phyloP scores from a whole-genome alignment of 371 early-diverging fungal genomes.

The Haplosporangium sp. region DNA sequence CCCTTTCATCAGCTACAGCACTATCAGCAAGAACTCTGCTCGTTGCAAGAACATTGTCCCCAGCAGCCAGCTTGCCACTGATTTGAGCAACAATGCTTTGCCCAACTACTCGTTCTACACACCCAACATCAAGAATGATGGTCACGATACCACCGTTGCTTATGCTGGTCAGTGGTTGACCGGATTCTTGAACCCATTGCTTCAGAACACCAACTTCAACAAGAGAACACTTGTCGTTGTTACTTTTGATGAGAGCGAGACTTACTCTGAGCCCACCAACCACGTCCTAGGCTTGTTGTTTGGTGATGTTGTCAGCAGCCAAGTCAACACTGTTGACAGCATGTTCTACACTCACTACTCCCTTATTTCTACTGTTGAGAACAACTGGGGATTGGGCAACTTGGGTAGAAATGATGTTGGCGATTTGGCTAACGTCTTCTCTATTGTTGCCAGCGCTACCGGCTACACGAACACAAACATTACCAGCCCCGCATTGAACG shows the following conservation, averaged over 20 bases:
- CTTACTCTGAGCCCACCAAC: conserved; percentile 49
- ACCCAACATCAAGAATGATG: conserved; percentile 66
- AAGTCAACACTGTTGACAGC: conserved; percentile 60
- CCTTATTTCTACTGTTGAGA: conserved; percentile 67
- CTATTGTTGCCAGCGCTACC: conserved; percentile 40
- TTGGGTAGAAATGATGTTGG: conserved; percentile 63
- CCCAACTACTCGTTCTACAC: conserved; percentile 73
- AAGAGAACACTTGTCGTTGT: conserved; percentile 66
- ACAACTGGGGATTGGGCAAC: conserved; percentile 71
- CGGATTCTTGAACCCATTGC: conserved; percentile 63
- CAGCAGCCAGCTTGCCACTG: conserved; percentile 61
- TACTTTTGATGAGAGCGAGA: conserved; percentile 66
- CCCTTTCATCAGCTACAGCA: conserved; percentile 67
- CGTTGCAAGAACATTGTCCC: conserved; percentile 66
- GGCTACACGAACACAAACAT: conserved; percentile 55
- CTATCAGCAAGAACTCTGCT: conserved; percentile 56
- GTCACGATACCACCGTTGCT: conserved; percentile 64
- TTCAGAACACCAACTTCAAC: conserved; percentile 62
- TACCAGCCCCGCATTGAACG: conserved; percentile 46
- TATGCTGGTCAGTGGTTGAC: conserved; percentile 68
- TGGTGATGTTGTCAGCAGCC: conserved; percentile 61
- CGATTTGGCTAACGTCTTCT: conserved; percentile 56
- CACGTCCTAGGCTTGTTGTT: conserved; percentile 62
- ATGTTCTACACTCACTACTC: conserved; percentile 73
- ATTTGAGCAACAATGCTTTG: conserved; percentile 65